Evolutionary conservation across 805 yeast genomes (phyloP).

Genomic region (Saitoella complicata): DNA sequence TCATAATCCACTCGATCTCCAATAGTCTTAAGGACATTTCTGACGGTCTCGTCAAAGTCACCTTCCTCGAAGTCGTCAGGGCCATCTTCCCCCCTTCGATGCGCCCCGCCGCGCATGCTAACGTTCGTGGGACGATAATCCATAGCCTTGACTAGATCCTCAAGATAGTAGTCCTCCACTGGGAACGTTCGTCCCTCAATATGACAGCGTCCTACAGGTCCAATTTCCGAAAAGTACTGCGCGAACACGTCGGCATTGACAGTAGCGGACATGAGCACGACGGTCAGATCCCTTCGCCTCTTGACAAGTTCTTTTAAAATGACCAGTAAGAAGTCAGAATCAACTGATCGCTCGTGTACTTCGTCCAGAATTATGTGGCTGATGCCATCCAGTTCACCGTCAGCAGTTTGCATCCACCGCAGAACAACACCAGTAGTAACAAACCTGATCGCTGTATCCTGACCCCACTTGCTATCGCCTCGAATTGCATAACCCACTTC

Average conservation of each 20-base stretch:
- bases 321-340: slow-evolving; percentile 70
- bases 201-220: slow-evolving; percentile 48
- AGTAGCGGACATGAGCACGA: slow-evolving; percentile 88
- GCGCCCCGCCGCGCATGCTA: too few relatives aligned
- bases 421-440: slow-evolving; percentile 86
- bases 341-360: slow-evolving; percentile 92
- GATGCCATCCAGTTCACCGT: slow-evolving; percentile 27
- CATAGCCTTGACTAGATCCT: slow-evolving; percentile 21
- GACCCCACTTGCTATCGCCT: slow-evolving; percentile 61
- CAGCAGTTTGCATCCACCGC: slow-evolving; percentile 50
- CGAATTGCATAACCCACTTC: slow-evolving; percentile 83
- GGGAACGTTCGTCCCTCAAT: slow-evolving; percentile 93
- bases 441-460: slow-evolving; percentile 59
- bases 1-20: slow-evolving; percentile 44
- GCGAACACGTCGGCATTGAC: slow-evolving; percentile 56
- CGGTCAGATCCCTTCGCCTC: slow-evolving; percentile 20
- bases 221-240: slow-evolving; percentile 34
- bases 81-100: neutral
- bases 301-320: slow-evolving; percentile 47
- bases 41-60: slow-evolving; percentile 10
- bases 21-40: slow-evolving; percentile 6
- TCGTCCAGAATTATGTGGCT: slow-evolving; percentile 76
- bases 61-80: slow-evolving; percentile 1
- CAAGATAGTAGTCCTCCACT: slow-evolving; percentile 59
- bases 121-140: too few relatives aligned